Evolutionary conservation across 306 rosid genomes (phyloP), one percentile per base, ranked within the genome.

Genomic region (Rosa chinensis): DNA sequence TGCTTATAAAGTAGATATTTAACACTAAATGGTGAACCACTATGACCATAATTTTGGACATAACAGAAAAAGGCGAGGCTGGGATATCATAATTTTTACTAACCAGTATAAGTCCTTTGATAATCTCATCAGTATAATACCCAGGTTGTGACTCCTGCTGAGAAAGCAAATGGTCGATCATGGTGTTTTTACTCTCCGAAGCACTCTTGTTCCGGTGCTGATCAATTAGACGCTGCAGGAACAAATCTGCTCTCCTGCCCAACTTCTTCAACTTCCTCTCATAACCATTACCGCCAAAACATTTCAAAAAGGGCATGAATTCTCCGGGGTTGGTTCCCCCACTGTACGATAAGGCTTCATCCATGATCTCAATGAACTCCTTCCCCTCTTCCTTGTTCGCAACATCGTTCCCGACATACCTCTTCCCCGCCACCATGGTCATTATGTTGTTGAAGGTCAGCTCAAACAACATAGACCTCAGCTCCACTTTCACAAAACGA

Each of bases 381-480:
- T n/a, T 72, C 0, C 85, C 91, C 49, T 89, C 92, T 8, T 80
- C 82, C 44, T 50, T 47, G 42, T 78, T 16, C 40, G 61, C 25
- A 4, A 64, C 82, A 12, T 21, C 77, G 0, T 84, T 81, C 2
- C 87, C 88, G 17, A 84, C 85, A 25, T 84, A 90, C 43, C 89
- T 80, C 78, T 88, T 90, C 0, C 93, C 96, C 0, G 89, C 85
- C 12, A 86, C 89, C 96, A 87, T 91, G 47, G 88, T 86, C 86
- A 89, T 85, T 56, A 91, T 66, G 5, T 67, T 83, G 82, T 89
- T 91, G 40, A 91, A 87, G 5, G 91, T 87, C 10, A 89, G 56
- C 4, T 89, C 90, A 0, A 74, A 3, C 20, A 91, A 77, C 84
- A 56, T 32, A 0, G 91, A 25, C n/a, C 23, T 77, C 1, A 90